Evolutionary conservation across 495 filamentous ascomycete species (phyloP).

Genomic region (Oidiodendron maius): DNA sequence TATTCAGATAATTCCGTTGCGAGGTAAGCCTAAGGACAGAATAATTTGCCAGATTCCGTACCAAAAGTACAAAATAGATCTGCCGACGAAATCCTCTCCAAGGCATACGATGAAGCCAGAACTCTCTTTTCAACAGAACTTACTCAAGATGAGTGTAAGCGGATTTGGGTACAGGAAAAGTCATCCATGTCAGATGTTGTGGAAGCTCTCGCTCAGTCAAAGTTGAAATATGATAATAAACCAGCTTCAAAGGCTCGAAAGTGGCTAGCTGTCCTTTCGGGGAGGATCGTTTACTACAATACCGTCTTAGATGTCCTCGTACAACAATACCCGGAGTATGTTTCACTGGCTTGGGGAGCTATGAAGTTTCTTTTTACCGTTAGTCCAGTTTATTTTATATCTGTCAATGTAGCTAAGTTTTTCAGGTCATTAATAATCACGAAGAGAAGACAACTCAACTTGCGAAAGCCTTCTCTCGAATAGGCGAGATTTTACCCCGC

Average conservation of each 20-base stretch:
- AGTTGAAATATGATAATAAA: constrained; percentile 11
- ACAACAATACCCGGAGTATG: constrained; percentile 29
- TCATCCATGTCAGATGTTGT: constrained; percentile 2
- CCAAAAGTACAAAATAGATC: not conserved
- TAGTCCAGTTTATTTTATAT: not conserved
- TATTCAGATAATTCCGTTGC: not conserved
- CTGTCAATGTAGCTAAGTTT: not conserved
- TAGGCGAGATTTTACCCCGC: constrained; percentile 29
- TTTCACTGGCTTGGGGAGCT: constrained; percentile 29
- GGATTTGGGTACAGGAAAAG: constrained; percentile 2
- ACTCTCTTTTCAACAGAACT: constrained; percentile 6
- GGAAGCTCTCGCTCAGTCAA: not conserved
- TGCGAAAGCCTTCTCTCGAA: constrained; percentile 22
- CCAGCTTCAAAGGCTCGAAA: constrained; percentile 12
- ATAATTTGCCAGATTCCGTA: not conserved
- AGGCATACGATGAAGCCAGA: constrained; percentile 10
- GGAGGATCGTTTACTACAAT: constrained; percentile 15
- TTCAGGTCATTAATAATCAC: constrained; percentile 21
- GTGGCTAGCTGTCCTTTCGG: constrained; percentile 12
- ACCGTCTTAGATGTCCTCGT: constrained; percentile 19
- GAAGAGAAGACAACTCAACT: constrained; percentile 20
- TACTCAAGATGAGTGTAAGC: constrained; percentile 8
- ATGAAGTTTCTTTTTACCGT: constrained; percentile 27
- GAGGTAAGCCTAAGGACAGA: not conserved
- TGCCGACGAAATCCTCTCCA: not conserved